These are phyloP conservation scores for Malassezia psittaci DNA, from an alignment of 1,284 basidiomycete species.

Conservation along the genomic window DNA sequence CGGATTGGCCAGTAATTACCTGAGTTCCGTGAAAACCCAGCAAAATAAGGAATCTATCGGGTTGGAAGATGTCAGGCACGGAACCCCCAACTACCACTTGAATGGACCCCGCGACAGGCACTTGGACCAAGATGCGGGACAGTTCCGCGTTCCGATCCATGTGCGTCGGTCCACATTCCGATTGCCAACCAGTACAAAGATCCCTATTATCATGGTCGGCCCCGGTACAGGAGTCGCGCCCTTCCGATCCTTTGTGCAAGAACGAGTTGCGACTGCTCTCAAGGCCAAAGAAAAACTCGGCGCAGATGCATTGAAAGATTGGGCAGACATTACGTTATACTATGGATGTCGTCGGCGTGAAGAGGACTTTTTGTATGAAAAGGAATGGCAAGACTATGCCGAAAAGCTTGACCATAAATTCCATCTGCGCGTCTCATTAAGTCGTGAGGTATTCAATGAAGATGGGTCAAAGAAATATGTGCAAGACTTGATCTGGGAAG, in stretches of 20 bases:
- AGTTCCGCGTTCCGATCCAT: constrained; percentile 79
- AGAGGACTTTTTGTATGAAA: constrained; percentile 84
- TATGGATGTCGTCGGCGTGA: constrained; percentile 81
- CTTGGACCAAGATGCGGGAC: constrained; percentile 42
- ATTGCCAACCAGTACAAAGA: constrained; percentile 90
- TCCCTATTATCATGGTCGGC: constrained; percentile 96
- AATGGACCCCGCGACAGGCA: constrained; percentile 80
- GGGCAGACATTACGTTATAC: constrained; percentile 88
- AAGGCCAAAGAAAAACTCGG: constrained; percentile 75
- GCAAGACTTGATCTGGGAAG: constrained; percentile 58
- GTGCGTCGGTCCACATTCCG: constrained; percentile 92
- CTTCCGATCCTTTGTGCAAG: constrained; percentile 96
- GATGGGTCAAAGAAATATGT: constrained; percentile 96
- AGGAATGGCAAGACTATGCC: constrained; percentile 83
- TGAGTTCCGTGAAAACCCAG: constrained; percentile 57
- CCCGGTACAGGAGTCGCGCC: constrained; percentile 95
- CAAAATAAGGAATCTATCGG: constrained; percentile 50
- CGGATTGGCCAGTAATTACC: constrained; percentile 44
- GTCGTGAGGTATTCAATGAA: constrained; percentile 62
- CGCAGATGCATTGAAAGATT: constrained; percentile 77
- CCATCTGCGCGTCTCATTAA: constrained; percentile 75
- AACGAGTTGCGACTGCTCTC: constrained; percentile 85
- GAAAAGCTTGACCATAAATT: constrained; percentile 84
- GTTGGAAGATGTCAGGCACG: constrained; percentile 40
- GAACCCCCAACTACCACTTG: constrained; percentile 67